Evolutionary conservation across 2,329 filamentous ascomycete genomes (phyloP).

Genomic region (Ascomycota sp.): DNA sequence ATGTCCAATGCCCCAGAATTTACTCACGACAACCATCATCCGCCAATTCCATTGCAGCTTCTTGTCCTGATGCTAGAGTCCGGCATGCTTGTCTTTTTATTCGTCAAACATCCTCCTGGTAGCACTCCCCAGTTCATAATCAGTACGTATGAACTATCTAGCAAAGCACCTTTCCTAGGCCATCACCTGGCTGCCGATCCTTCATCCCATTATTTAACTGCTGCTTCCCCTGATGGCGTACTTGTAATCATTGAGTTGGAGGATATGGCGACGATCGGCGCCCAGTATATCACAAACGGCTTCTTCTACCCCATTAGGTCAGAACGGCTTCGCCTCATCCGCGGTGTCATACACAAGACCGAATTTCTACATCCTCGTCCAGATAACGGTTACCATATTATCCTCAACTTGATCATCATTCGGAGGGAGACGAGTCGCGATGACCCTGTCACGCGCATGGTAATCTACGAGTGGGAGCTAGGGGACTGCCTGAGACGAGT

Average conservation of each 20-base stretch:
- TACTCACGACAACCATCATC: slow-evolving; percentile 1
- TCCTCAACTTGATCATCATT: slow-evolving; percentile 49
- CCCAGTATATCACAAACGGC: slow-evolving; percentile 23
- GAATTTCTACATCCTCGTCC: slow-evolving; percentile 60
- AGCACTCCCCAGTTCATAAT: slow-evolving; percentile 38
- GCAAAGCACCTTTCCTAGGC: slow-evolving; percentile 34
- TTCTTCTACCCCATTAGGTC: slow-evolving; percentile 37
- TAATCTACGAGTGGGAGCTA: slow-evolving; percentile 40
- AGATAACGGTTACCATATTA: slow-evolving; percentile 47
- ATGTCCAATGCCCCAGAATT: slow-evolving; percentile 11
- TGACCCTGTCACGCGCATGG: slow-evolving; percentile 22
- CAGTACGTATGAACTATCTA: slow-evolving; percentile 37
- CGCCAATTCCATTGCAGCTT: slow-evolving; percentile 50
- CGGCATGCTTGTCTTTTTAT: slow-evolving; percentile 59
- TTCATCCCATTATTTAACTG: slow-evolving; percentile 44
- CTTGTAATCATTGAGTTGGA: slow-evolving; percentile 56
- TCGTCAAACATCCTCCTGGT: slow-evolving; percentile 26
- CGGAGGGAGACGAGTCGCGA: slow-evolving; percentile 14
- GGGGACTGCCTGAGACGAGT: slow-evolving; percentile 25
- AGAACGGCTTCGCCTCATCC: slow-evolving; percentile 24
- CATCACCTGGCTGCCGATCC: slow-evolving; percentile 61
- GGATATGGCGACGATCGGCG: slow-evolving; percentile 27
- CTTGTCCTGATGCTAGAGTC: slow-evolving; percentile 58
- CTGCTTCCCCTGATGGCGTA: slow-evolving; percentile 48
- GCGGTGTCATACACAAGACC: slow-evolving; percentile 66